Evolutionary conservation across 305 asterid species (phyloP), one percentile per base, ranked within the genome.

Genomic region (Fraxinus albicans): DNA sequence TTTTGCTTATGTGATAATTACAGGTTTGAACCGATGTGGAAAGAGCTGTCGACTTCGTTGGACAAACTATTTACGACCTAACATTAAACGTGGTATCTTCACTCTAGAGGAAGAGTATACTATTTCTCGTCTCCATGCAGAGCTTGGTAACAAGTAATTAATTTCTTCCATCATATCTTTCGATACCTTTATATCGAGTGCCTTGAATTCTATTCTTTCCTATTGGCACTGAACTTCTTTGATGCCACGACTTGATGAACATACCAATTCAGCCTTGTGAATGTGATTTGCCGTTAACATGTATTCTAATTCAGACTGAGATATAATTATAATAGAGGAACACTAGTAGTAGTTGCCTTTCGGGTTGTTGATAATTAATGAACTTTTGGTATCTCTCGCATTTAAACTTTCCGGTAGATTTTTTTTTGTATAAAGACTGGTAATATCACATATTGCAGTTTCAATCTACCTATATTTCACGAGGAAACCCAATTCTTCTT

Each of bases 11-110:
- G 80, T 74, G 85, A 73, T 38, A 69, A 21, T 63, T 78, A 60
- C 90, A 93, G 98, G 98, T 80, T 93, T 93, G 58, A 87, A 42
- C 13, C 90, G 97, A 44, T 92, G 94, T 88, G 97, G 95, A 75
- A 94, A 94, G 91, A 92, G 98, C 85, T 94, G 98, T 84, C 89
- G 98, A 72, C 98, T 94, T 82, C 92, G 98, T 60, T 94, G 97
- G 97, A 85, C 87, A 55, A 94, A 94, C 87, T 94, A 94, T 85
- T 91, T 94, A 47, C 92, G 93, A 78, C 98, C 98, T 2, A 89
- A 87, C 85, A 89, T 92, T 9, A 88, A 76, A 77, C 95, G 95
- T 0, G 95, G 95, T 63, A 89, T 91, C 73, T 94, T 94, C 75
- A 87, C 74, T 80, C 75, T 85, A 2, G 92, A 87, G 44, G 97